Evolutionary conservation across 1,284 basidiomycete genomes (phyloP).

Genomic region (Pseudozyma hubeiensis): DNA sequence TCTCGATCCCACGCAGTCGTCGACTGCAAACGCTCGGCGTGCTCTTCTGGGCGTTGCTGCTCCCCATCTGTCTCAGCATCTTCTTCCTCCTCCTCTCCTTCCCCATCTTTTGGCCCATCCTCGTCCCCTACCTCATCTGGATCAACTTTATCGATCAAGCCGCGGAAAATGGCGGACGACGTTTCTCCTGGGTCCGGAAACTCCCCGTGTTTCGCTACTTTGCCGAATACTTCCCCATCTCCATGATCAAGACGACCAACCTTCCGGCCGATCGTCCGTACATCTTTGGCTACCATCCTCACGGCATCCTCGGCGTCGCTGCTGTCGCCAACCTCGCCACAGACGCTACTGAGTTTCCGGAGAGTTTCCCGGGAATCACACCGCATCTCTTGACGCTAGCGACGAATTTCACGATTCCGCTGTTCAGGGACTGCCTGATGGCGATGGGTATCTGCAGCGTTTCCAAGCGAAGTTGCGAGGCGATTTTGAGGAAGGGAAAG

Average conservation of each 20-base stretch:
- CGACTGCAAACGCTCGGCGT: conserved; percentile 72
- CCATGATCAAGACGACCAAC: conserved; percentile 72
- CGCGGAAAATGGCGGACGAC: conserved; percentile 81
- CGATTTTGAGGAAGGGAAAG: conserved; percentile 76
- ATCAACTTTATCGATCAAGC: conserved; percentile 77
- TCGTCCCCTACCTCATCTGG: conserved; percentile 87
- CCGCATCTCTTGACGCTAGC: conserved; percentile 91
- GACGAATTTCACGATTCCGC: conserved; percentile 86
- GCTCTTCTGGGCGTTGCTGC: conserved; percentile 83
- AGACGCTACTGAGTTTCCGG: conserved; percentile 93
- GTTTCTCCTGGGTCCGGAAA: conserved; percentile 81
- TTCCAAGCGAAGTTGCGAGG: conserved; percentile 86
- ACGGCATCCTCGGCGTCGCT: conserved; percentile 72
- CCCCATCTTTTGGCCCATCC: conserved; percentile 86
- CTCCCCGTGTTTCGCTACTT: conserved; percentile 82
- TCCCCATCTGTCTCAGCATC: conserved; percentile 77
- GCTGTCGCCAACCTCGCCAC: conserved; percentile 93
- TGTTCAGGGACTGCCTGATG: conserved; percentile 88
- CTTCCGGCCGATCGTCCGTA: conserved; percentile 90
- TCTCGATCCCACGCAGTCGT: conserved; percentile 59
- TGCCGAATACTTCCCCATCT: conserved; percentile 89
- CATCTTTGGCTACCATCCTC: conserved; percentile 77
- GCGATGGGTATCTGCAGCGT: conserved; percentile 88
- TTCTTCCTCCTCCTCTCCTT: conserved; percentile 89
- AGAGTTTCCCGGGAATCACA: conserved; percentile 87